Evolutionary conservation across 495 filamentous ascomycete genomes (phyloP).

Genomic region (Aspergillus steynii): DNA sequence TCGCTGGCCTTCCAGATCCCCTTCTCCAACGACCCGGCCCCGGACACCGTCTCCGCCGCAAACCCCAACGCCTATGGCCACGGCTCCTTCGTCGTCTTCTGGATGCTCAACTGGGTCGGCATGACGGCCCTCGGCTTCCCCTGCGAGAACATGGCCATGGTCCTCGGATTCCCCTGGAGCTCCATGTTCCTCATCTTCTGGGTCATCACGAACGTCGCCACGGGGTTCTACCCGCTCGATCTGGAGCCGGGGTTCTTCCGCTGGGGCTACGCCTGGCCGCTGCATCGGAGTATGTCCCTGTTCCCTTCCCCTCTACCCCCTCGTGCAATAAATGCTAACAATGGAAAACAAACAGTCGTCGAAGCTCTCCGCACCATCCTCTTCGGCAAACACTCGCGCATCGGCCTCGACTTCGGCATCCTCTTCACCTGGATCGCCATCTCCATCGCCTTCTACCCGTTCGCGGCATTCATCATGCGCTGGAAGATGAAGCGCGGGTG

Average conservation of each 20-base stretch:
- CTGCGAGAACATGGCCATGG: slow-evolving; percentile 72
- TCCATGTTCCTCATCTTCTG: slow-evolving; percentile 74
- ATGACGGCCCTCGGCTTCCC: slow-evolving; percentile 69
- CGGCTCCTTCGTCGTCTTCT: slow-evolving; percentile 67
- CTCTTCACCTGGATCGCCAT: slow-evolving; percentile 61
- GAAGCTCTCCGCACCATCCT: slow-evolving; percentile 62
- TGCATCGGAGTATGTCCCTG: slow-evolving; percentile 55
- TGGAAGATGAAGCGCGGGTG: slow-evolving; percentile 53
- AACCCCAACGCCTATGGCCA: slow-evolving; percentile 59
- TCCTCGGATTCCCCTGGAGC: slow-evolving; percentile 66
- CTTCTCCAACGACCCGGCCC: slow-evolving; percentile 49
- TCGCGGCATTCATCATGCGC: slow-evolving; percentile 59
- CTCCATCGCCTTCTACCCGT: slow-evolving; percentile 58
- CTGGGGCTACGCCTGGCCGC: slow-evolving; percentile 74
- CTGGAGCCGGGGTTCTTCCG: slow-evolving; percentile 60
- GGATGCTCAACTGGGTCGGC: slow-evolving; percentile 73
- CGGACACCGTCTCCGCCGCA: slow-evolving; percentile 41
- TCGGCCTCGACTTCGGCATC: slow-evolving; percentile 66
- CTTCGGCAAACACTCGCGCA: slow-evolving; percentile 62
- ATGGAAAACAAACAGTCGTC: slow-evolving; percentile 45
- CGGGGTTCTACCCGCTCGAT: slow-evolving; percentile 62
- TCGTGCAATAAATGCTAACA: slow-evolving; percentile 9
- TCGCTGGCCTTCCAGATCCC: slow-evolving; percentile 67
- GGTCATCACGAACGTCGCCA: slow-evolving; percentile 71
- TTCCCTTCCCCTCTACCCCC: not conserved